A percentile compares a stretch with the other conserved stretches of the same genome.
Conservation (phyloP, 2,329 filamentous ascomycete genomes). For the Cordyceps tenuipes region DNA sequence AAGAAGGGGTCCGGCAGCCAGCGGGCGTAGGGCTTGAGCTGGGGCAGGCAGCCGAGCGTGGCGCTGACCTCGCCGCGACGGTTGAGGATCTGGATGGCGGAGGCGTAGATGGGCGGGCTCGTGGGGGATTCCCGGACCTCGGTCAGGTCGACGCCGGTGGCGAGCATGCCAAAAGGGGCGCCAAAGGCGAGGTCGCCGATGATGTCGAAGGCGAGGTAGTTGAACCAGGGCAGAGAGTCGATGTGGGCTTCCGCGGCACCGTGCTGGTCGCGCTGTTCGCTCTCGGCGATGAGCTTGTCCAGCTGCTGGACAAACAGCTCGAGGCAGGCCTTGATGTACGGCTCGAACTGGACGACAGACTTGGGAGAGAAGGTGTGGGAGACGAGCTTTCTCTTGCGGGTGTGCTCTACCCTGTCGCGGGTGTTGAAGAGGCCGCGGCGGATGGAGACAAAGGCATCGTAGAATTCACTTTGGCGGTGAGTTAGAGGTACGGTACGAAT, state of each 20-base stretch:
- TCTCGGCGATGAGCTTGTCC: conserved; percentile 49
- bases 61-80: conserved; percentile 78
- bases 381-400: conserved; percentile 81
- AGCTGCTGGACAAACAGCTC: conserved; percentile 65
- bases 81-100: conserved; percentile 83
- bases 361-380: conserved; percentile 81
- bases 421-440: conserved; percentile 84
- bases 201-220: conserved; percentile 46
- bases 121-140: conserved; percentile 59
- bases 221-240: conserved; percentile 69
- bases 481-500: background rate
- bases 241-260: conserved; percentile 56
- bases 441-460: conserved; percentile 87
- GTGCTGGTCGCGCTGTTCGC: conserved; percentile 39
- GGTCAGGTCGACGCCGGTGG: conserved; percentile 65
- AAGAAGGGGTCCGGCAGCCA: conserved; percentile 81
- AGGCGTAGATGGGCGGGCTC: conserved; percentile 57
- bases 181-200: conserved; percentile 44
- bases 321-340: conserved; percentile 77
- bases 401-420: conserved; percentile 70
- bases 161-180: conserved; percentile 58
- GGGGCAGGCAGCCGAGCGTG: conserved; percentile 65
- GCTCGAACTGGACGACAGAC: conserved; percentile 75
- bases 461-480: conserved; percentile 57
- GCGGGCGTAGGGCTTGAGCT: conserved; percentile 69